Base-by-base conservation (phyloP, 805 yeast genomes). In the Groenewaldozyma tartarivorans region DNA sequence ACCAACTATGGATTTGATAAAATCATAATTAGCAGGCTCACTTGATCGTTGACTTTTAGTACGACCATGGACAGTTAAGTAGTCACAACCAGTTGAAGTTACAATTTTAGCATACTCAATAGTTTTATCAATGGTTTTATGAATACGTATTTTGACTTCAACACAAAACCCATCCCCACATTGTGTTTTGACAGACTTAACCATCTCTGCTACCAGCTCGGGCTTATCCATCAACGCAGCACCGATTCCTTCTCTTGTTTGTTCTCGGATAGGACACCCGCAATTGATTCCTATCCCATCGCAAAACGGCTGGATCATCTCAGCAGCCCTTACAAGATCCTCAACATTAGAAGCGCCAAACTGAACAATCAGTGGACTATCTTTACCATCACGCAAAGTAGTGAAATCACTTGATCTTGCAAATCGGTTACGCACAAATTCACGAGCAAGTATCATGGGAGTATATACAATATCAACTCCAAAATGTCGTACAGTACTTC, bases 251-350 rank as follows among this genome's bases (percentile, higher is more conserved):
- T 87, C 96, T 34, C 95, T 69, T 11, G 85, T 83, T 59, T 92
- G 97, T 48, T 90, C 97, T 47, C 80, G 81, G 39, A 92, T 87
- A 1, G 98, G 98, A 63, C 98, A 92, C 0, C 98, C 98, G 61
- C 97, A 92, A 66, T 92, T 92, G 43, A 92, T 69, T 0, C 97
- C 96, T 33, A 92, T 77, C 0, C 94, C 98, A 61, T 90, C 96
- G 36, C 84, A 88, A 55, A 76, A 85, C 0, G 95, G 95, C 43
- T 74, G 74, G n/a, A 88, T 76, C 87, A 92, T 78, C 40, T 82
- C 86, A 3, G 85, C 86, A 55, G 90, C 86, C 45, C 90, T 71
- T 19, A 83, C 57, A 39, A 92, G 63, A 60, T 92, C 97, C 7
- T 77, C 74, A 3, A 79, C 82, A 56, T 86, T 88, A 53, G 84